A percentile compares a stretch with the other conserved stretches of the same genome.
Conservation (phyloP, 306 rosid genomes). For the Vigna unguiculata region DNA sequence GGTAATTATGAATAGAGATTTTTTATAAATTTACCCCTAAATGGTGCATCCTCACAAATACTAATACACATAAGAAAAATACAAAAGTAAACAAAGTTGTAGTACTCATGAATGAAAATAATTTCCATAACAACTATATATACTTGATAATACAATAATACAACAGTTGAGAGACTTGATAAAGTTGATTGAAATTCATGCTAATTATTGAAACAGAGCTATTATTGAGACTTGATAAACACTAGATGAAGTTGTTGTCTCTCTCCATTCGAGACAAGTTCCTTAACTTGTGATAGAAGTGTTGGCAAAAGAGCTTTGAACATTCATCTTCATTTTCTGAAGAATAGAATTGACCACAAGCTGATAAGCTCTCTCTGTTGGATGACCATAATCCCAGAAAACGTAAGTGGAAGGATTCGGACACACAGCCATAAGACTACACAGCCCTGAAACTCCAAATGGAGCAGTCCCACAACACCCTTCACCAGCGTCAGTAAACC, state of each 20-base stretch:
- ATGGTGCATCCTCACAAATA: no score
- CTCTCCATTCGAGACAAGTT: background rate
- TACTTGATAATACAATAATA: no score
- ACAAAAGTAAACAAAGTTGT: no score
- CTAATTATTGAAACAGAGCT: no score
- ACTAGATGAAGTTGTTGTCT: no score
- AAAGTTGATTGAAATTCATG: no score
- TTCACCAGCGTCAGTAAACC: slow-evolving; percentile 21
- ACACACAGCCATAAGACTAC: slow-evolving; percentile 24
- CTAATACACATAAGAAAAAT: no score
- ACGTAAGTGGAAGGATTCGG: background rate
- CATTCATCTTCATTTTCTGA: background rate
- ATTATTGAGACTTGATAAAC: background rate
- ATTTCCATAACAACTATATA: no score
- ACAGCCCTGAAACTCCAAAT: background rate
- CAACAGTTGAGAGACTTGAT: no score
- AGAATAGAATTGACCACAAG: slow-evolving; percentile 19
- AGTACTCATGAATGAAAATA: no score
- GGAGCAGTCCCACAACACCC: slow-evolving; percentile 57
- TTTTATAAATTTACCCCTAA: no score
- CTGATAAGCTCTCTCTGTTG: slow-evolving; percentile 48
- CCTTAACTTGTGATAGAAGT: background rate
- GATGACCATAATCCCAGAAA: slow-evolving; percentile 62
- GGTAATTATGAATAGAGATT: no score
- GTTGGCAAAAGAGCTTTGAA: background rate